A percentile compares a stretch with the other conserved stretches of the same genome.
Evolutionary conservation across 192 early-diverging fungal species (phyloP).

Genomic region (Umbelopsis sp.): DNA sequence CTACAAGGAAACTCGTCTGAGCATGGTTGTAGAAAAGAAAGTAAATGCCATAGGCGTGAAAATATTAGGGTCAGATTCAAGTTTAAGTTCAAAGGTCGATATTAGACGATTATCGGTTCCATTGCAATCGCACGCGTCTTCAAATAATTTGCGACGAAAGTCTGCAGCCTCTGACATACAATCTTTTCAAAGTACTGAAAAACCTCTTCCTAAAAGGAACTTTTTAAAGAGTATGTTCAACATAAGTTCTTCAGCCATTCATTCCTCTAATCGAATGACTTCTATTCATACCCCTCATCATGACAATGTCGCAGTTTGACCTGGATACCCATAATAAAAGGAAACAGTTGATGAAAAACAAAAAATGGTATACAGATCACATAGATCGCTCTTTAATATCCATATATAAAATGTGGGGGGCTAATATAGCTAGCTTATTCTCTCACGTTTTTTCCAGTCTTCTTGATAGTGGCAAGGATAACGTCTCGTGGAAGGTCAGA

Average conservation of each 20-base stretch:
- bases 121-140: background rate
- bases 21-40: constrained; percentile 37
- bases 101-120: background rate
- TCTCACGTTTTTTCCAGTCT: constrained; percentile 33
- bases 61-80: constrained; percentile 3
- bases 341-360: background rate
- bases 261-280: background rate
- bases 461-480: constrained; percentile 25
- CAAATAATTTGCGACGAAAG: background rate
- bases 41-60: constrained; percentile 17
- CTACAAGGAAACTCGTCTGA: constrained; percentile 21
- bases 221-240: constrained; percentile 11
- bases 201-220: background rate
- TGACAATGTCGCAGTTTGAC: background rate
- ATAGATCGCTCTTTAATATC: background rate
- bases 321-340: background rate
- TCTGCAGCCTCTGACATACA: background rate
- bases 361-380: background rate
- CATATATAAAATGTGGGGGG: background rate
- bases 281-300: background rate
- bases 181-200: background rate
- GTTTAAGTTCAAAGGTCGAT: background rate
- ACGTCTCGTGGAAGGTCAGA: constrained; percentile 28
- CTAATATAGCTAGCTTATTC: no score
- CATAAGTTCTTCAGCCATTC: background rate